Percentiles rank a stretch among this genome's conserved stretches.
Evolutionary conservation across 2,329 filamentous ascomycete genomes (phyloP).

Genomic region (Shiraia bambusicola): DNA sequence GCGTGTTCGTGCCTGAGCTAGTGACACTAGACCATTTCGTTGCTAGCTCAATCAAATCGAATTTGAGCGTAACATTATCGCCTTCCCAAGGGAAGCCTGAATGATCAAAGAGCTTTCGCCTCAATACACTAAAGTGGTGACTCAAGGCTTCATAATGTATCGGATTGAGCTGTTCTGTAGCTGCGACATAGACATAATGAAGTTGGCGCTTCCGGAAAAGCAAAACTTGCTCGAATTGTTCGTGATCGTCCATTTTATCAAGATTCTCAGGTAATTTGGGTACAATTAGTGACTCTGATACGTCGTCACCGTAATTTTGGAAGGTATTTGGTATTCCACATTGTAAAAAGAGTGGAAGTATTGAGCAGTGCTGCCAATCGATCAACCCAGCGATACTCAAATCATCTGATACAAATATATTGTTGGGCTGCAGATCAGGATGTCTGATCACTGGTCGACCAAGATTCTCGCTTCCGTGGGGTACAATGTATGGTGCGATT

Average conservation of each 20-base stretch:
- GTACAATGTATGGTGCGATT: slow-evolving; percentile 26
- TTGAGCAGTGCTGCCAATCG: slow-evolving; percentile 46
- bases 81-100: slow-evolving; percentile 34
- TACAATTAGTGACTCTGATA: slow-evolving; percentile 21
- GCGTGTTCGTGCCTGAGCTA: slow-evolving; percentile 3
- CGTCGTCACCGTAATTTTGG: slow-evolving; percentile 45
- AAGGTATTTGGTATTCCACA: slow-evolving; percentile 44
- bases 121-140: slow-evolving; percentile 21
- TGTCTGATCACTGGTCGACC: slow-evolving; percentile 32
- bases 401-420: slow-evolving; percentile 25
- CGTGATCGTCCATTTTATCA: slow-evolving; percentile 18
- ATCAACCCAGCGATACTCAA: slow-evolving; percentile 43
- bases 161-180: slow-evolving; percentile 26
- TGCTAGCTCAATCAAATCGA: slow-evolving; percentile 21
- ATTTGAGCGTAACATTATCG: slow-evolving; percentile 32
- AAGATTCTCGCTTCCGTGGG: slow-evolving; percentile 12
- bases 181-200: slow-evolving; percentile 34
- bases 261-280: slow-evolving; percentile 29
- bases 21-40: slow-evolving; percentile 24
- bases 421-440: slow-evolving; percentile 39
- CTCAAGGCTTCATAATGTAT: slow-evolving; percentile 29
- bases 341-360: slow-evolving; percentile 43
- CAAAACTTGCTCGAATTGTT: slow-evolving; percentile 27
- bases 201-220: slow-evolving; percentile 33
- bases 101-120: slow-evolving; percentile 27